Percentiles rank a stretch among this genome's conserved stretches.
Conservation (phyloP, 2,329 filamentous ascomycete species). For the Elsinoe fawcettii region DNA sequence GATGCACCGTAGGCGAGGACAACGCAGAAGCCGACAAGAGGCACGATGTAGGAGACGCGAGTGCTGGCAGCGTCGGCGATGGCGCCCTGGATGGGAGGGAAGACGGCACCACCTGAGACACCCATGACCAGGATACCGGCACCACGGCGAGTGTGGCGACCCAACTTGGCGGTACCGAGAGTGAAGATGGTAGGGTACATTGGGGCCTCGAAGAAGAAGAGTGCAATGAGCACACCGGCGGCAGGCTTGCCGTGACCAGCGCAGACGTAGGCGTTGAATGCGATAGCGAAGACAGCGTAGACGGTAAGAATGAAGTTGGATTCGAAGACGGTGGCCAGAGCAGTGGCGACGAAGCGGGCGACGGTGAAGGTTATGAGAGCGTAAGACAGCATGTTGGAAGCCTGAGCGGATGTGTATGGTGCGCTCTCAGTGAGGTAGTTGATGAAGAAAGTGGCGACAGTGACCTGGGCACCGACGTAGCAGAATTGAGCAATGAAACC, state of each 20-base stretch:
- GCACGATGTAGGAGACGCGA: conserved; percentile 39
- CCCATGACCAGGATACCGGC: conserved; percentile 37
- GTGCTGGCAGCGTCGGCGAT: conserved; percentile 35
- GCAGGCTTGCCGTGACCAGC: conserved; percentile 27
- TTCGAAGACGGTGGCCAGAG: conserved; percentile 29
- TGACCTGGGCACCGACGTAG: conserved; percentile 34
- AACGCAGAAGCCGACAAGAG: conserved; percentile 37
- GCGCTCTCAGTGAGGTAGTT: conserved; percentile 34
- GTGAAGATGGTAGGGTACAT: conserved; percentile 36
- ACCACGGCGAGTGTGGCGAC: conserved; percentile 33
- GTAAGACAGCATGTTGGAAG: conserved; percentile 33
- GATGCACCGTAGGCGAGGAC: conserved; percentile 30
- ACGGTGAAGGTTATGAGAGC: conserved; percentile 34
- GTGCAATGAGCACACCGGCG: conserved; percentile 30
- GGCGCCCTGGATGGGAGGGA: conserved; percentile 33
- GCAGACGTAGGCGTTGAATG: conserved; percentile 29
- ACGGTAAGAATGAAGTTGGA: conserved; percentile 32
- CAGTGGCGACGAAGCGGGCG: conserved; percentile 34
- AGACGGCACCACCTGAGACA: conserved; percentile 30
- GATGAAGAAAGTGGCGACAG: conserved; percentile 33
- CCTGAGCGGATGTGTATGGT: conserved; percentile 24
- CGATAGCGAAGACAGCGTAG: conserved; percentile 29
- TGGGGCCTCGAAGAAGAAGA: conserved; percentile 33
- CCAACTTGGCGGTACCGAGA: conserved; percentile 34
- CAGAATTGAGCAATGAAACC: conserved; percentile 32